Conservation (phyloP, 2,329 filamentous ascomycete species). For the Ophiostoma montium region DNA sequence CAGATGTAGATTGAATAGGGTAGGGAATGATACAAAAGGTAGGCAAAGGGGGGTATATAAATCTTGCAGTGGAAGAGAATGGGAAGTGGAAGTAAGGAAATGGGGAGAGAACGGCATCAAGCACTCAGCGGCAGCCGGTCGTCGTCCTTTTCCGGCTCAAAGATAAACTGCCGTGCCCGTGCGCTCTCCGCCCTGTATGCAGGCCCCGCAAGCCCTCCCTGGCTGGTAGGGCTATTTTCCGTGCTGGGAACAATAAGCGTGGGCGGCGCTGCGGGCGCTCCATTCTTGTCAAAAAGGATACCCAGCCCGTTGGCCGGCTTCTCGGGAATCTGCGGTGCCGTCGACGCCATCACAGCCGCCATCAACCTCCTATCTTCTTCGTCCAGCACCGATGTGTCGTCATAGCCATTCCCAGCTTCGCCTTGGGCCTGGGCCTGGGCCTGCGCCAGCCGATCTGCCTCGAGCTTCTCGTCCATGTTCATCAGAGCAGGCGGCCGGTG, state of each 20-base stretch:
- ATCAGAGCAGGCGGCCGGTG: constrained; percentile 83
- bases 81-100: neutral
- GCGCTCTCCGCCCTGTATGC: constrained; percentile 21
- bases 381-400: constrained; percentile 8
- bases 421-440: constrained; percentile 11
- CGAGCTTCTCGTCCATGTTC: constrained; percentile 42
- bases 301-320: constrained; percentile 19
- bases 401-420: constrained; percentile 5
- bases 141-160: constrained; percentile 20
- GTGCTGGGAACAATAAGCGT: neutral
- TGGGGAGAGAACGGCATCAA: constrained; percentile 4
- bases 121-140: constrained; percentile 17
- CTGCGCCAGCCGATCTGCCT: constrained; percentile 7
- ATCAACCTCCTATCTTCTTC: constrained; percentile 14
- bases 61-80: neutral
- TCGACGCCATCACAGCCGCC: constrained; percentile 13
- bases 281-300: constrained; percentile 25
- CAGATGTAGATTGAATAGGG: neutral
- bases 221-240: neutral
- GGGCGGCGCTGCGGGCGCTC: constrained; percentile 9
- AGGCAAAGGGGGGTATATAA: constrained; percentile 10
- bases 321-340: constrained; percentile 9
- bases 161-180: constrained; percentile 18
- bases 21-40: neutral
- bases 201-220: neutral